Percentiles rank a stretch among this genome's conserved stretches.
Evolutionary conservation across 2,329 filamentous ascomycete species (phyloP).

Genomic region (Aspergillus tanneri): DNA sequence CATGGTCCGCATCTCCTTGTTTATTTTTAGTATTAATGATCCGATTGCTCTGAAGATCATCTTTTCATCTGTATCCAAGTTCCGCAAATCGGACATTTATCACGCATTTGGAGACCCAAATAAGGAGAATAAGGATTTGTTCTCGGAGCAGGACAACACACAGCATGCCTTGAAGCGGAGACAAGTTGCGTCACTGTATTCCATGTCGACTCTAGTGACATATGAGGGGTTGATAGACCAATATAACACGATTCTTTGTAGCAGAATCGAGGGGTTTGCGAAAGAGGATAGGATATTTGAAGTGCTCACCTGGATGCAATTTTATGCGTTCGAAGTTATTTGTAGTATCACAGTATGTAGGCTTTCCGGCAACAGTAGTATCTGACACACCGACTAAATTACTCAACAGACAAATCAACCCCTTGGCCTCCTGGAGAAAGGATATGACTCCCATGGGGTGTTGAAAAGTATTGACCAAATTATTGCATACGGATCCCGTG

Average conservation of each 20-base stretch:
- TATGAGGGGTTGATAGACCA: slow-evolving; percentile 18
- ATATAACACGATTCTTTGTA: slow-evolving; percentile 10
- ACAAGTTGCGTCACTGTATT: slow-evolving; percentile 16
- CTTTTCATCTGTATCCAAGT: slow-evolving; percentile 16
- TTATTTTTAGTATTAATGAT: slow-evolving; percentile 38
- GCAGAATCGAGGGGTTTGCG: not conserved
- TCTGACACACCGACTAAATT: slow-evolving; percentile 22
- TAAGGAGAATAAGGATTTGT: slow-evolving; percentile 3
- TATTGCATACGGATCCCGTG: not conserved
- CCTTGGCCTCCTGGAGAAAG: slow-evolving; percentile 5
- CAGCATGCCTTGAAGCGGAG: slow-evolving; percentile 13
- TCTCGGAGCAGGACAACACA: slow-evolving; percentile 1
- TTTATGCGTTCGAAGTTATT: slow-evolving; percentile 21
- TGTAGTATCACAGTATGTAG: slow-evolving; percentile 12
- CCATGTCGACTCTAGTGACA: slow-evolving; percentile 12
- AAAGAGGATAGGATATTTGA: not conserved
- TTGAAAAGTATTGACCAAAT: slow-evolving; percentile 1
- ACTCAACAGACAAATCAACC: slow-evolving; percentile 8
- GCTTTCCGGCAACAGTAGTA: slow-evolving; percentile 18
- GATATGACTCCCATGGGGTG: slow-evolving; percentile 1
- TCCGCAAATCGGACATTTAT: slow-evolving; percentile 20
- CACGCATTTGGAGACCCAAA: slow-evolving; percentile 9
- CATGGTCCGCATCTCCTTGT: slow-evolving; percentile 38
- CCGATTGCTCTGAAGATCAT: slow-evolving; percentile 21
- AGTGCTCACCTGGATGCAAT: slow-evolving; percentile 24